Percentiles rank a stretch among this genome's conserved stretches.
Conservation (phyloP, 495 filamentous ascomycete species). For the Venustampulla echinocandica region DNA sequence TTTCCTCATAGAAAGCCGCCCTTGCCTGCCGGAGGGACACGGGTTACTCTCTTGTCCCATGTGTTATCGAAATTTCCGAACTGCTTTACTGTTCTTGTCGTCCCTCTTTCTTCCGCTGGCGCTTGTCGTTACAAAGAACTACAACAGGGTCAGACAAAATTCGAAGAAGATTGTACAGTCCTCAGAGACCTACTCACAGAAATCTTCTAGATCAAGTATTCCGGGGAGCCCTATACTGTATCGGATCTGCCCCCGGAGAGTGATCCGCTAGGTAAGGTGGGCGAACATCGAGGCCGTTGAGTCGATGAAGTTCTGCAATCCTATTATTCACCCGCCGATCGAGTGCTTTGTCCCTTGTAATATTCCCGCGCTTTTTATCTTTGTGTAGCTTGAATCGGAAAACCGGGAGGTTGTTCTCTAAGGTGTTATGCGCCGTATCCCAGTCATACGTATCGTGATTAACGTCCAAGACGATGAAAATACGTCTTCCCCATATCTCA, state of each 20-base stretch:
- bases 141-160: too few relatives aligned
- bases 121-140: too few relatives aligned
- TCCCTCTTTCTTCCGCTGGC: too few relatives aligned
- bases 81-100: too few relatives aligned
- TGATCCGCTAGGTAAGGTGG: background rate
- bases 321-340: background rate
- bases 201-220: too few relatives aligned
- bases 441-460: background rate
- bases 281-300: background rate
- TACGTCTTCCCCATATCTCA: background rate
- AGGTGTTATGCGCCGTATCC: background rate
- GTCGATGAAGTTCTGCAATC: background rate
- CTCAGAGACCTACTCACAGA: too few relatives aligned
- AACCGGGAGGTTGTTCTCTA: background rate
- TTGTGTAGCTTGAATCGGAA: background rate
- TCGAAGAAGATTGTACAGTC: too few relatives aligned
- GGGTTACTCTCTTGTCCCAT: too few relatives aligned
- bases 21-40: too few relatives aligned
- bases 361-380: background rate
- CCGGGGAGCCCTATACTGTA: background rate
- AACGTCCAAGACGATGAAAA: background rate
- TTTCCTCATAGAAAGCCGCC: too few relatives aligned
- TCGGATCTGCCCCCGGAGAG: background rate
- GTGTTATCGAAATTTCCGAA: too few relatives aligned
- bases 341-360: background rate